Base-by-base conservation (phyloP, 805 yeast species). In the Komagataella phaffii region DNA sequence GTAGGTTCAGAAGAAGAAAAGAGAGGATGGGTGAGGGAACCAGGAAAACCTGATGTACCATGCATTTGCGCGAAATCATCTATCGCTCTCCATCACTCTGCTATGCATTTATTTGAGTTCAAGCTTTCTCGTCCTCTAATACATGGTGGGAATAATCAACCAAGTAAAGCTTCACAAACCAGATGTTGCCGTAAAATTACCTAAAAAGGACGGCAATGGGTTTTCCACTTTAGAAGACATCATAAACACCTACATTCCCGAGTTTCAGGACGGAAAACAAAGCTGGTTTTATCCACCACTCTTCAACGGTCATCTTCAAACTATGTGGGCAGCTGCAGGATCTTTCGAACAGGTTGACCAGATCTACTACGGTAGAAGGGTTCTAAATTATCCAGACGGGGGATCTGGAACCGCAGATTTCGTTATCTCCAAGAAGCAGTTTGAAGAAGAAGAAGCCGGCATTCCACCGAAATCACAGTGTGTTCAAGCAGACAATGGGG, bases 331-430 rank as follows among this genome's bases (percentile, higher is more conserved):
- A 48, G 76, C 83, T 2, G 65, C 72, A 19, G 77, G 79, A 44
- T 73, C 74, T 52, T 75, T 75, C 53, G 69, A 77, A n/a, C 67
- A 69, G 46, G 64, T 65, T 24, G 83, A 82, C 58, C 58, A 68
- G 46, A 76, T 86, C 2, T 79, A 79, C 63, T 90, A 88, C 57
- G 95, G 95, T 2, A 74, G 96, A 58, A 79, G 85, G 58, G 60
- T 84, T 7, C 68, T 80, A 47, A 64, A 64, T 43, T 76, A 76
- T 52, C 61, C 70, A 3, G 96, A 88, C 59, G 84, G 83, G 8
- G 91, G 91, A 6, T 73, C 77, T 24, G 79, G 84, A 52, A 79
- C 93, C 14, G 77, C 85, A 17, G 97, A 89, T 67, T 81, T 83
- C 74, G 85, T 76, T 3, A 71, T 83, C 7, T 65, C 76, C 3